Evolutionary conservation across 2,329 filamentous ascomycete genomes (phyloP), one percentile per base, ranked within the genome.

Genomic region (Harringtonia aguacate): DNA sequence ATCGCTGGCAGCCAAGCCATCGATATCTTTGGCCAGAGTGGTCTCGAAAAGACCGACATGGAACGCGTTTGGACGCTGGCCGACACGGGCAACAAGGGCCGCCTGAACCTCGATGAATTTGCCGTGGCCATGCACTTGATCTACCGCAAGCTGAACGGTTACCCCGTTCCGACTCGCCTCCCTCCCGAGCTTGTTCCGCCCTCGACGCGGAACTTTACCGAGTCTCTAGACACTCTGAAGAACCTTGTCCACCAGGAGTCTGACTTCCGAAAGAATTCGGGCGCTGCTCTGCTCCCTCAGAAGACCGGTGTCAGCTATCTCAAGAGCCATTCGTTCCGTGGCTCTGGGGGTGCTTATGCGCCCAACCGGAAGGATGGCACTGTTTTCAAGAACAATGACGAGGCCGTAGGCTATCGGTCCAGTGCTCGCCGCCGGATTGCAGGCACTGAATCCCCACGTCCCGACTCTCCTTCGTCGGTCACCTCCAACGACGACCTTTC

Each of bases 121-220:
- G 89, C 92, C 9, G 90, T 98, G 42, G 88, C 89, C 10, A 98
- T 98, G 92, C 92, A 98, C 73, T 69, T 98, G 64, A 98, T 98
- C 56, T 98, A 98, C 67, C 78, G 92, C 55, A 95, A 94, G 60
- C 74, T 98, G 43, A 97, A 98, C 56, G 90, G 90, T 30, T 97
- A 97, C 57, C 89, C 90, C 2, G 73, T 97, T 28, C 92, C 92
- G 15, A 85, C 81, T 56, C 81, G 83, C 36, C 73, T 98, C 12
- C 92, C 92, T 9, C 79, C 92, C 1, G 92, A 98, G 68, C 77
- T 98, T 48, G 81, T 97, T 8, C 92, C 92, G 20, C 92, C 92
- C 2, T 97, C 92, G 2, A 95, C 90, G 12, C 79, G 90, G 51
- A 95, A 95, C 61, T 77, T 98, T 56, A 90, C 82, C 54, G 86